Conservation (phyloP, 179 eudicot genomes). For the Nepenthes alata region DNA sequence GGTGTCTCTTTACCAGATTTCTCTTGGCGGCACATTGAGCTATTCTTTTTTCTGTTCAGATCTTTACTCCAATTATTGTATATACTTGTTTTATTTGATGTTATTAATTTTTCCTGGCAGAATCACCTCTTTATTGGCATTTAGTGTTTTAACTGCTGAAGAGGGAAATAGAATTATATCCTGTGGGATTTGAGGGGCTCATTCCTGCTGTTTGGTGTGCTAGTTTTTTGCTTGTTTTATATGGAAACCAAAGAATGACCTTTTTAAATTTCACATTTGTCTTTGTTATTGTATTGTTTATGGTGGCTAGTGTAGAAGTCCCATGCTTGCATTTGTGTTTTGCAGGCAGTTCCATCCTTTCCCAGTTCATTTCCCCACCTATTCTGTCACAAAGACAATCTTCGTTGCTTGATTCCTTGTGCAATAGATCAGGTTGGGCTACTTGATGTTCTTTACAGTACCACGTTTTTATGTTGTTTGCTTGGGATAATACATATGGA, state of each 20-base stretch:
- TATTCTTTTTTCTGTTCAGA: no score
- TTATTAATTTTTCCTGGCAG: not conserved
- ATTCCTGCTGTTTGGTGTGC: no score
- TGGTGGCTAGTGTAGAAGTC: not conserved
- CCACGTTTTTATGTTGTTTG: not conserved
- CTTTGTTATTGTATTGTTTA: not conserved
- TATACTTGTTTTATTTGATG: not conserved
- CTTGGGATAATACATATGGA: not conserved
- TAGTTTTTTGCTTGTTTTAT: no score
- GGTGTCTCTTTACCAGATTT: not conserved
- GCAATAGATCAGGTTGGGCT: slow-evolving; percentile 92
- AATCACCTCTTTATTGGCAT: not conserved
- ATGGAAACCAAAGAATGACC: no score
- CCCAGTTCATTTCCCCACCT: slow-evolving; percentile 94
- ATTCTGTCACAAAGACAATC: slow-evolving; percentile 56
- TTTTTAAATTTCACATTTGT: no score
- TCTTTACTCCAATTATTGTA: no score
- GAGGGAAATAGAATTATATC: no score
- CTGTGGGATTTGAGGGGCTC: no score
- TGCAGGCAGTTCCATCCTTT: slow-evolving; percentile 95
- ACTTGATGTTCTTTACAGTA: slow-evolving; percentile 1
- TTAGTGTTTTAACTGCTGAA: not conserved
- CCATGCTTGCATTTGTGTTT: not conserved
- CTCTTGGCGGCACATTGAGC: not conserved
- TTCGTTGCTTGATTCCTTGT: slow-evolving; percentile 93